Evolutionary conservation across 164 flowering plant species (phyloP).

Genomic region (Santalum album): DNA sequence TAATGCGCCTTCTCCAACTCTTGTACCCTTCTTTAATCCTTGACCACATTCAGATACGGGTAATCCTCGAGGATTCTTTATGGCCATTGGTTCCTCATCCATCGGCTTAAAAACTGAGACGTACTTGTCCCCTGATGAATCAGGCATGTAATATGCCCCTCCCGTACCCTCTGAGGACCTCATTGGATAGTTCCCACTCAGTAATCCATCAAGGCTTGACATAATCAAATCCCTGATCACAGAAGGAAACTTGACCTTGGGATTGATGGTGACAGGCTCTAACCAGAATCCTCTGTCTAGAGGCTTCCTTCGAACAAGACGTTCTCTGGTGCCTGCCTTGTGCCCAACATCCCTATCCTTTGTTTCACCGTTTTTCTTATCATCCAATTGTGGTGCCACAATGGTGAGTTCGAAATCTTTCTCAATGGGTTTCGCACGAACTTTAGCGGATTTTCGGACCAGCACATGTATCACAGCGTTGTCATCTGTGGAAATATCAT

Average conservation of each 20-base stretch:
- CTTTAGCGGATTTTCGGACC: conserved; percentile 40
- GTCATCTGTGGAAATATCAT: conserved; percentile 34
- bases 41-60: conserved; percentile 39
- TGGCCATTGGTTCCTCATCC: conserved; percentile 60
- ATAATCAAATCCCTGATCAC: conserved; percentile 29
- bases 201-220: conserved; percentile 30
- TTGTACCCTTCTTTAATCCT: conserved; percentile 54
- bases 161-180: conserved; percentile 54
- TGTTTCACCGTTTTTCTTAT: conserved; percentile 11
- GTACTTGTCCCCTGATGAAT: conserved; percentile 25
- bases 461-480: conserved; percentile 50
- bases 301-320: conserved; percentile 15
- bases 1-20: conserved; percentile 49
- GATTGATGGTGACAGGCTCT: conserved; percentile 39
- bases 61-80: conserved; percentile 47
- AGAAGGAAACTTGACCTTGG: conserved; percentile 27
- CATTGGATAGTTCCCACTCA: conserved; percentile 27
- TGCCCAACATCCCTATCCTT: conserved; percentile 3
- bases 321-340: not conserved
- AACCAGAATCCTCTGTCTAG: conserved; percentile 17
- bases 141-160: conserved; percentile 47
- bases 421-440: conserved; percentile 36
- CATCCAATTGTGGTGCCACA: conserved; percentile 27
- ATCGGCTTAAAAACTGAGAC: conserved; percentile 56
- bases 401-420: conserved; percentile 49